Evolutionary conservation across 2,329 filamentous ascomycete genomes (phyloP).

Genomic region (Epichloe sp.): DNA sequence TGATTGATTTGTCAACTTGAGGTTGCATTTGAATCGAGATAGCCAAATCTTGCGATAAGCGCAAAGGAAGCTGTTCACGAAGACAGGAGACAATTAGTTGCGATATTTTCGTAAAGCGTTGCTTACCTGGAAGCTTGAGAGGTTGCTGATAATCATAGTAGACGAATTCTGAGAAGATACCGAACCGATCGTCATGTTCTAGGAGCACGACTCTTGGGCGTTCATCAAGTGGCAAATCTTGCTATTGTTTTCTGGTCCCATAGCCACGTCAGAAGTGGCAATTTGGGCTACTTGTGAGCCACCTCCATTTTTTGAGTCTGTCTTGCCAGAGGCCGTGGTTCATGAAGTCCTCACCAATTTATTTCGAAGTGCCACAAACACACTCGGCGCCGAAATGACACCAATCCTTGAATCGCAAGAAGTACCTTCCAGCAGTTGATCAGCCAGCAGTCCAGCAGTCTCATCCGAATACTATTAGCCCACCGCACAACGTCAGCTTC

Average conservation of each 20-base stretch:
- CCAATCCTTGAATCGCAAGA: conserved; percentile 46
- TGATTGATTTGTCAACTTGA: conserved; percentile 11
- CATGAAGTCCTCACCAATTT: conserved; percentile 37
- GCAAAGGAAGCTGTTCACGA: neutral
- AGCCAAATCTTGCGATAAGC: neutral
- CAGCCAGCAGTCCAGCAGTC: conserved; percentile 51
- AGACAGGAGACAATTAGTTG: neutral
- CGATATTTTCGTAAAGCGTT: neutral
- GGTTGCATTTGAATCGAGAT: neutral
- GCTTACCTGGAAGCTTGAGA: conserved; percentile 46
- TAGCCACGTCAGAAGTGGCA: neutral
- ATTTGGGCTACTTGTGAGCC: neutral
- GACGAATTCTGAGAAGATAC: conserved; percentile 59
- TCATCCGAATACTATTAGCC: conserved; percentile 54
- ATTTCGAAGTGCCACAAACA: conserved; percentile 66
- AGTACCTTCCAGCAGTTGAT: conserved; percentile 50
- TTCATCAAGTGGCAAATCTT: conserved; percentile 11
- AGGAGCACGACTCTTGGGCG: conserved; percentile 50
- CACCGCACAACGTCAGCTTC: neutral
- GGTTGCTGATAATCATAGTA: conserved; percentile 64
- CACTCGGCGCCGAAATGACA: conserved; percentile 62
- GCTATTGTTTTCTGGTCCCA: conserved; percentile 3
- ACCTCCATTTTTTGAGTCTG: neutral
- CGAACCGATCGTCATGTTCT: conserved; percentile 63
- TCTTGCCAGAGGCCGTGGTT: neutral